These are phyloP conservation scores for Bacterosira constricta DNA, from an alignment of 108 stramenopile genomes.

Conservation along the genomic window DNA sequence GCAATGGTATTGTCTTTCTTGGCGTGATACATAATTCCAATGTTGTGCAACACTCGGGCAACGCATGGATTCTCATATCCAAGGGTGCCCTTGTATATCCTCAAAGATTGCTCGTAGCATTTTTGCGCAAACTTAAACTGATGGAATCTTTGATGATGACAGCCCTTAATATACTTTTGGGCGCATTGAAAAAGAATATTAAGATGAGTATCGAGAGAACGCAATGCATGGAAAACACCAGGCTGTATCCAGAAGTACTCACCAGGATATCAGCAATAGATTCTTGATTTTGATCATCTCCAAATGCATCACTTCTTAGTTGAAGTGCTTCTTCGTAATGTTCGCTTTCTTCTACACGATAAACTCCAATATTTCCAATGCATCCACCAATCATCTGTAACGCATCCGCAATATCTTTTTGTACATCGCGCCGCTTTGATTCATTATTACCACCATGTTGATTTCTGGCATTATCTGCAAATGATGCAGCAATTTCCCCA, in stretches of 20 bases:
- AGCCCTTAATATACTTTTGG: conserved; percentile 38
- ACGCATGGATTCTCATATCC: conserved; percentile 42
- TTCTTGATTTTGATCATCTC: conserved; percentile 42
- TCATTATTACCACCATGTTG: neutral
- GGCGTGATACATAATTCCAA: conserved; percentile 54
- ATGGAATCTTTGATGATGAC: conserved; percentile 40
- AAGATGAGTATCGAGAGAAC: neutral
- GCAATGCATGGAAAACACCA: neutral
- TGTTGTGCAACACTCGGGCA: conserved; percentile 46
- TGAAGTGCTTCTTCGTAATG: conserved; percentile 54
- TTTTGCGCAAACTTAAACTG: conserved; percentile 39
- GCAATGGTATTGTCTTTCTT: conserved; percentile 29
- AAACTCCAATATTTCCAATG: conserved; percentile 40
- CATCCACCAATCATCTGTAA: conserved; percentile 42
- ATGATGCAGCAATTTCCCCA: conserved; percentile 19
- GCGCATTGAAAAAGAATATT: neutral
- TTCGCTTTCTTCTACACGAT: conserved; percentile 42
- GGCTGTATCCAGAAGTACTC: too few species aligned
- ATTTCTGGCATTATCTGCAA: neutral
- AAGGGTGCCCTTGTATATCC: conserved; percentile 45
- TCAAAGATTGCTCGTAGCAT: conserved; percentile 54
- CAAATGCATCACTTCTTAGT: conserved; percentile 37
- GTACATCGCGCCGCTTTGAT: conserved; percentile 1
- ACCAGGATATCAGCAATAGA: conserved; percentile 51
- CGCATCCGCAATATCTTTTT: conserved; percentile 35